Percentiles rank a stretch among this genome's conserved stretches.
These are phyloP conservation scores for Naumovozyma dairenensis DNA, from an alignment of 805 yeast species.

Conservation along the genomic window DNA sequence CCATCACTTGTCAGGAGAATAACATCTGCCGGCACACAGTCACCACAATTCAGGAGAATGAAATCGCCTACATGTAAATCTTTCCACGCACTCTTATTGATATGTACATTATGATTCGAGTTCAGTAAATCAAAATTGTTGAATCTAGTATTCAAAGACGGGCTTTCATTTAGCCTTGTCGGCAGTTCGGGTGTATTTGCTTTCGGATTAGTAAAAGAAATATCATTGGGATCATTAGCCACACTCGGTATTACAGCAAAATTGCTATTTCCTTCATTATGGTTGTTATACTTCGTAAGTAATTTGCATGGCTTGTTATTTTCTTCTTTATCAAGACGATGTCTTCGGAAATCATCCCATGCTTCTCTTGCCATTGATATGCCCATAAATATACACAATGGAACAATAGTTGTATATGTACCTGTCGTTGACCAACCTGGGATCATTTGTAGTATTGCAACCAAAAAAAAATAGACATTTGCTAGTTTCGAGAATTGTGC, in stretches of 20 bases:
- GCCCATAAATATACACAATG: slow-evolving; percentile 73
- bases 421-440: slow-evolving; percentile 98
- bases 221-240: too few species aligned
- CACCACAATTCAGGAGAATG: slow-evolving; percentile 62
- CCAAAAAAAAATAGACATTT: slow-evolving; percentile 78
- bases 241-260: too few species aligned
- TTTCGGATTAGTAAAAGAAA: not conserved
- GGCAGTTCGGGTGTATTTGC: not conserved
- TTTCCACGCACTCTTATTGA: slow-evolving; percentile 48
- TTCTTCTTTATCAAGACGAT: slow-evolving; percentile 74
- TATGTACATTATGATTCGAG: slow-evolving; percentile 15
- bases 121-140: slow-evolving; percentile 15
- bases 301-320: slow-evolving; percentile 48
- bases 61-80: slow-evolving; percentile 82
- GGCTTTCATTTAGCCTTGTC: not conserved
- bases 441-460: slow-evolving; percentile 88
- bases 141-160: slow-evolving; percentile 11
- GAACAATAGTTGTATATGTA: slow-evolving; percentile 85
- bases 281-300: slow-evolving; percentile 20
- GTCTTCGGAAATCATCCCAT: slow-evolving; percentile 84
- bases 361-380: slow-evolving; percentile 91
- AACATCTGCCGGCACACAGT: slow-evolving; percentile 92
- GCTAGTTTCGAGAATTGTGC: slow-evolving; percentile 93
- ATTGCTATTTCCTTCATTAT: too few species aligned
- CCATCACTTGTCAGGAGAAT: slow-evolving; percentile 59